Base-by-base conservation (phyloP, 768 basidiomycete genomes). In the Lyophyllum semitale region DNA sequence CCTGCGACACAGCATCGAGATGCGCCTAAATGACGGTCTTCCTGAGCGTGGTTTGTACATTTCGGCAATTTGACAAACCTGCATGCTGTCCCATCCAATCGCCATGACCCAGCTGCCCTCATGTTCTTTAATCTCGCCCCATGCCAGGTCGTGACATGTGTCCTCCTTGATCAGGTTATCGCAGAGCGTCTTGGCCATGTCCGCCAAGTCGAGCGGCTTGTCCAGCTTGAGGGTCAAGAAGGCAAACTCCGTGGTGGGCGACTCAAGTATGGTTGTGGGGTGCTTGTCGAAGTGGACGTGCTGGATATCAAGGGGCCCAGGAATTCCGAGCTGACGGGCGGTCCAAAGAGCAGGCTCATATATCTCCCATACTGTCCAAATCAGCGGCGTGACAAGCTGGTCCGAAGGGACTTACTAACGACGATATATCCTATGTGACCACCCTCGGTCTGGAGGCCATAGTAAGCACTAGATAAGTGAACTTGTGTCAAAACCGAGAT, bases 281-380 rank as follows among this genome's bases (percentile, higher is more conserved):
- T 54, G 45, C n/a, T 25, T 41, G 23, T 60, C 53, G n/a, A 54
- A 60, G n/a, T 57, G 40, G 12, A 52, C 48, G 32, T 60, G 59
- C 11, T 57, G 52, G 3, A 56, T 8, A 25, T 53, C 48, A 13
- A 51, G 26, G 0, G 51, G 51, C 12, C 55, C 55, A 15, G 37
- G 23, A 13, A 27, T 27, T n/a, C n/a, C n/a, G n/a, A n/a, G n/a
- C n/a, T n/a, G n/a, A n/a, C n/a, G n/a, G n/a, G n/a, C n/a, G n/a
- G n/a, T n/a, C n/a, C n/a, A n/a, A n/a, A n/a, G n/a, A n/a, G n/a
- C n/a, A n/a, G n/a, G n/a, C 11, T 60, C 55, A 25, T 57, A 57
- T 20, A 18, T 51, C 22, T 60, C 51, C 59, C 51, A 60, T 47
- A 43, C 59, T 60, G 18, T 12, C 17, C n/a, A 25, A 13, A 23